Evolutionary conservation across 495 filamentous ascomycete species (phyloP), one percentile per base, ranked within the genome.

Genomic region (Amniculicola lignicola): DNA sequence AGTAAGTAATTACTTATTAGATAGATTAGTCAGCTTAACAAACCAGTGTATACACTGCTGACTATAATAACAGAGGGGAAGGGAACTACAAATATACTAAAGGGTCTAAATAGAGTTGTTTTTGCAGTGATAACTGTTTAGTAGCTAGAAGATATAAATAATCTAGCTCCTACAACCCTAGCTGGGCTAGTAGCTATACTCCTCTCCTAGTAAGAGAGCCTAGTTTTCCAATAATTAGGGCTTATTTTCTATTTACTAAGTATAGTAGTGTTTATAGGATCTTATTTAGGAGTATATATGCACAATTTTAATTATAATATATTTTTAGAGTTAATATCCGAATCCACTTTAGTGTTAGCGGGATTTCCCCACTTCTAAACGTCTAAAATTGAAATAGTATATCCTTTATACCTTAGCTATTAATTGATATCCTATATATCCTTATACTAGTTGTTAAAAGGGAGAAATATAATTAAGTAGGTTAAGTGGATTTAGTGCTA

Each of bases 21-120:
- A 22, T 46, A 46, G 22, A 27, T 46, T 11, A 46, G 29, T 46
- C 29, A 46, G n/a, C 18, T 28, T 5, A 46, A 46, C 18, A 28
- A 46, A 25, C 43, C 16, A 24, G 23, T 46, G 9, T 45, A 46
- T 46, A 46, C 43, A 2, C 43, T 24, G 1, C 27, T 46, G 29
- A 46, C 9, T 24, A 46, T 28, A 3, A 46, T 28, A 28, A 4
- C 18, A 24, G 15, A 27, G 43, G 43, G 43, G 23, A 46, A 46
- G 15, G 14, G 19, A 28, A 46, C 23, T 24, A 16, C 16, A 24
- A 46, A 25, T 24, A 28, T 46, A 25, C 43, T 28, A 18, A 14
- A 46, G 19, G 43, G 43, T n/a, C 4, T 46, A 46, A 46, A 27
- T 28, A 15, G 43, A 4, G 23, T 46, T 15, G 23, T 27, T 3